A percentile compares a stretch with the other conserved stretches of the same genome.
Conservation (phyloP, 495 filamentous ascomycete species). For the Physcia stellaris region DNA sequence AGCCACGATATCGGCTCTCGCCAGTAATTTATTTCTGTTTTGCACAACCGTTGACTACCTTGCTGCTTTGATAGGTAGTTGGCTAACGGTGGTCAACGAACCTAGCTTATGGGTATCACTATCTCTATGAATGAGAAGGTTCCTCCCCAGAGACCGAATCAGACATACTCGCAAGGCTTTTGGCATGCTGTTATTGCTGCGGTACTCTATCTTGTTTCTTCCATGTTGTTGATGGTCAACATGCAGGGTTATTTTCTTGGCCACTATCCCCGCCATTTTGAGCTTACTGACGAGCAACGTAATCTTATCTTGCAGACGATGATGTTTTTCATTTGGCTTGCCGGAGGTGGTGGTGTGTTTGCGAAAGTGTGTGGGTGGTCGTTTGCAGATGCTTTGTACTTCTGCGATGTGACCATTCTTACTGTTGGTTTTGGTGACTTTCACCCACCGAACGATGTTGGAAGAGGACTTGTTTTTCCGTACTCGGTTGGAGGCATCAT, state of each 20-base stretch:
- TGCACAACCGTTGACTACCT: background rate
- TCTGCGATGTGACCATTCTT: slow-evolving; percentile 50
- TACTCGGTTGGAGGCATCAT: slow-evolving; percentile 77
- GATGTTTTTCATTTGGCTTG: slow-evolving; percentile 47
- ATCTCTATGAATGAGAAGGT: slow-evolving; percentile 45
- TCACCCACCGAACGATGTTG: slow-evolving; percentile 29
- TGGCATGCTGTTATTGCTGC: slow-evolving; percentile 67
- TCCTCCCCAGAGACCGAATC: slow-evolving; percentile 39
- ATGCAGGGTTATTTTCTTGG: slow-evolving; percentile 68
- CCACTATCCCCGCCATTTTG: slow-evolving; percentile 64
- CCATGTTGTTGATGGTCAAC: slow-evolving; percentile 54
- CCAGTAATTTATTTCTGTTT: background rate
- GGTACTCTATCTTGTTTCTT: slow-evolving; percentile 48
- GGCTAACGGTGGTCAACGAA: background rate
- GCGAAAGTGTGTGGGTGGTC: slow-evolving; percentile 30
- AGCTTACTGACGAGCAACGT: slow-evolving; percentile 57
- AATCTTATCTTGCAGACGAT: slow-evolving; percentile 54
- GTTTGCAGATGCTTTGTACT: slow-evolving; percentile 47
- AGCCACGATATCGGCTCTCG: background rate
- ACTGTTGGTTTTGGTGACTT: slow-evolving; percentile 57
- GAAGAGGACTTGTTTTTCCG: slow-evolving; percentile 59
- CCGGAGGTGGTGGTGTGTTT: slow-evolving; percentile 46
- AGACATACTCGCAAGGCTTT: slow-evolving; percentile 61
- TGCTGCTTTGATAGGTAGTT: slow-evolving; percentile 1
- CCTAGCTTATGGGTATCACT: slow-evolving; percentile 46